A percentile compares a stretch with the other conserved stretches of the same genome.
phyloP scores from a whole-genome alignment of 1,284 basidiomycete genomes.

The Anthracocystis panici-leucophaei region DNA sequence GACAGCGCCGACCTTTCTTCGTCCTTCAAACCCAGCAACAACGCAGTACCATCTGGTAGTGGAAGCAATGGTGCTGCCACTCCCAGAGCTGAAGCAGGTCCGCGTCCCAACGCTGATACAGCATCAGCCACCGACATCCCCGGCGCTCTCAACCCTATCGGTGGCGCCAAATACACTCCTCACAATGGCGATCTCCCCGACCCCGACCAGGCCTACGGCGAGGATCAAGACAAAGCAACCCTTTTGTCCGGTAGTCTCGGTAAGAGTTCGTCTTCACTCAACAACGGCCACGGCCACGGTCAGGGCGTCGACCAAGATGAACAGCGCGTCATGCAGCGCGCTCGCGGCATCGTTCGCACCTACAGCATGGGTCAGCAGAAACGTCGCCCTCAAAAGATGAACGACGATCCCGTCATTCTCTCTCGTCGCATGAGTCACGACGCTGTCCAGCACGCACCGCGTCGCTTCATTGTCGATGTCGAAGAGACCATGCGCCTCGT shows the following conservation, averaged over 20 bases:
- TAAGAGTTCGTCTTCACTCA: conserved; percentile 19
- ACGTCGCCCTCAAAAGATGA: conserved; percentile 59
- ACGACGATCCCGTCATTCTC: conserved; percentile 65
- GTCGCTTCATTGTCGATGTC: conserved; percentile 90
- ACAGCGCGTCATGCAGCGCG: conserved; percentile 42
- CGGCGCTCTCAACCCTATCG: conserved; percentile 17
- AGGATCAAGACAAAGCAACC: conserved; percentile 45
- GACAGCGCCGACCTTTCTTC: conserved; percentile 27
- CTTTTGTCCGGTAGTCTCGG: conserved; percentile 35
- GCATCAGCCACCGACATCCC: conserved; percentile 10
- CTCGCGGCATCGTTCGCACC: conserved; percentile 61
- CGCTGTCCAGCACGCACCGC: conserved; percentile 71
- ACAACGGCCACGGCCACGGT: conserved; percentile 9
- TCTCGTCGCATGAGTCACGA: conserved; percentile 67
- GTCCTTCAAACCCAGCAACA: conserved; percentile 10
- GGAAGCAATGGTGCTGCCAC: conserved; percentile 39
- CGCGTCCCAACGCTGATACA: conserved; percentile 10
- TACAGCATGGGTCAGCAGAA: conserved; percentile 67
- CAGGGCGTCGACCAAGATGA: conserved; percentile 27
- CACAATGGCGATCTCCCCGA: conserved; percentile 35
- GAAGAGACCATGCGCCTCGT: conserved; percentile 97
- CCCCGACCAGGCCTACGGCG: conserved; percentile 41
- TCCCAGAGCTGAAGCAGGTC: conserved; percentile 29
- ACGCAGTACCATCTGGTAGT: conserved; percentile 12
- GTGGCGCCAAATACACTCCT: conserved; percentile 33